Evolutionary conservation across 352 stramenopile genomes (phyloP).

Genomic region (Phytopythium oedochilum): DNA sequence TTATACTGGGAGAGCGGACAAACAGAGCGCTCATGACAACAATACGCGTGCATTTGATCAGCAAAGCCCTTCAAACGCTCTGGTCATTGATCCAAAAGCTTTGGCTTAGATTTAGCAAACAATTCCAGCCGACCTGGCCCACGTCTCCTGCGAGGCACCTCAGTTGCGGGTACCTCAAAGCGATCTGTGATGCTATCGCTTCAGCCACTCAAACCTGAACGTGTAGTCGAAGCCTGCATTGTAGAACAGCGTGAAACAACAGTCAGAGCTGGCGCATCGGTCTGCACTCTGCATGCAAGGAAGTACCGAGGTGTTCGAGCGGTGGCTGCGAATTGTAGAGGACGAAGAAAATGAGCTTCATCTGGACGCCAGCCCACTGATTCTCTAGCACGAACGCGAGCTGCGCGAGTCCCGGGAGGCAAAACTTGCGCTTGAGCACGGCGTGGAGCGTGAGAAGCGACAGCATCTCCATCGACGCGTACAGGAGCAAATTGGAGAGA

Average conservation of each 20-base stretch:
- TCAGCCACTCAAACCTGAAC: constrained; percentile 32
- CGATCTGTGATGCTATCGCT: background rate
- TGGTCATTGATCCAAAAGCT: too few species aligned
- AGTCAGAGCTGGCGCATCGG: background rate
- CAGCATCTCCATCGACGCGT: constrained; percentile 19
- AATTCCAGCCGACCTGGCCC: too few species aligned
- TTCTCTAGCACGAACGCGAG: constrained; percentile 29
- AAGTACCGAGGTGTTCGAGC: background rate
- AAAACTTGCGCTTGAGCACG: constrained; percentile 13
- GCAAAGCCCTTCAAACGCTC: too few species aligned
- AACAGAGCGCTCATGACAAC: too few species aligned
- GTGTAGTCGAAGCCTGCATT: constrained; percentile 21
- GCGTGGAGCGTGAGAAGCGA: constrained; percentile 21
- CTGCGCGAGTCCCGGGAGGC: constrained; percentile 15
- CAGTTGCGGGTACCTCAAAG: too few species aligned
- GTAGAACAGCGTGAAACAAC: background rate
- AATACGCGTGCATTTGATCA: too few species aligned
- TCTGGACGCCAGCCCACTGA: constrained; percentile 16
- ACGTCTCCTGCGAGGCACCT: too few species aligned
- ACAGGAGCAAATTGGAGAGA: constrained; percentile 19
- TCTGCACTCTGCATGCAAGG: background rate
- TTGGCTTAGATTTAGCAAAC: too few species aligned
- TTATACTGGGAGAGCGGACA: too few species aligned
- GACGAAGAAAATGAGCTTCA: constrained; percentile 30
- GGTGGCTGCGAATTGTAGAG: constrained; percentile 19